Base-by-base conservation (phyloP, 83 land plant genomes). In the Isoetes engelmannii region DNA sequence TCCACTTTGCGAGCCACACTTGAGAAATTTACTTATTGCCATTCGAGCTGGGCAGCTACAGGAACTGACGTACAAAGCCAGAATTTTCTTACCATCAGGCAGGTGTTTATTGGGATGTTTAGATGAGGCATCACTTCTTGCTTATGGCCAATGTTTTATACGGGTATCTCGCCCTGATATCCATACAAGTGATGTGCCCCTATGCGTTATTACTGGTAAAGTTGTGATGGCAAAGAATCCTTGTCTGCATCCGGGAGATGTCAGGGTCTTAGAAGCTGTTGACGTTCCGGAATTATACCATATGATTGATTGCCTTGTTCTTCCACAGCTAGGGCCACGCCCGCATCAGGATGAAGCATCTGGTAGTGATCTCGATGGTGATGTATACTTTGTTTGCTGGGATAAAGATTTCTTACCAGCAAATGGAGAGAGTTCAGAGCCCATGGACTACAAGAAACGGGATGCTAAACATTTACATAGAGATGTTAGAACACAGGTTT, bases 291-390 rank as follows among this genome's bases (percentile, higher is more conserved):
- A 56, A 8, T 63, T 78, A 12, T 72, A 72, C 47, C 80, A 78
- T 57, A 65, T 78, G 80, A 67, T 78, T 20, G 78, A 78, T 57
- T 73, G 78, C 67, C 46, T 78, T 21, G 77, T 78, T 7, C 58
- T 78, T 47, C 80, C 98, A 54, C 96, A 86, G 53, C 84, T 83
- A 47, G 98, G 98, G 10, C 78, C 80, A 2, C 79, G 81, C 74
- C 78, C 79, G 50, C 97, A 92, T 66, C 72, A 89, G 7, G 80
- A 87, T 74, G 95, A 92, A 74, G 91, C 92, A 42, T 92, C 97
- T 48, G 95, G 97, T 41, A 84, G 89, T 83, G 97, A 92, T 54
- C 78, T 92, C 9, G 97, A 92, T 80, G 97, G 92, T 42, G 95
- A 92, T 58, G 67, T 87, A 1, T 92, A 92, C 69, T 92, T 92